A percentile compares a stretch with the other conserved stretches of the same genome.
Conservation (phyloP, 2,329 filamentous ascomycete genomes). For the Aspergillus uvarum region DNA sequence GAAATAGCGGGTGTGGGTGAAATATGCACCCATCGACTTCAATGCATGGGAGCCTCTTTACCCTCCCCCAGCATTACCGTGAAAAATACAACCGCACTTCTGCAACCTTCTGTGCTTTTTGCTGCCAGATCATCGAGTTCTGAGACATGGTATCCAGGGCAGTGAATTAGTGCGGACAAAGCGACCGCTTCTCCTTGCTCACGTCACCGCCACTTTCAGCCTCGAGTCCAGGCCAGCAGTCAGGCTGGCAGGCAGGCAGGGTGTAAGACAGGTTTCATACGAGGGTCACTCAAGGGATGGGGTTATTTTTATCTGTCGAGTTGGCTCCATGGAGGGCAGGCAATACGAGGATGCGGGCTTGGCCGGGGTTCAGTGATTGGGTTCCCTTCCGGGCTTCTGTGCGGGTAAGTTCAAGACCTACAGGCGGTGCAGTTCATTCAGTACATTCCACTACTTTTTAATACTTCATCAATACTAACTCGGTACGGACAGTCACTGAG, state of each 20-base stretch:
- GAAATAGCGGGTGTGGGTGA: neutral
- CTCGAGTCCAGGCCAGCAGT: neutral
- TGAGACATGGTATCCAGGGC: neutral
- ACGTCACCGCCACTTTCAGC: neutral
- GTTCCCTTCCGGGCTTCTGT: neutral
- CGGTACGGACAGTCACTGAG: too few relatives aligned
- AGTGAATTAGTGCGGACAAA: neutral
- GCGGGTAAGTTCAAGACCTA: neutral
- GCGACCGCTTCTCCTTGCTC: neutral
- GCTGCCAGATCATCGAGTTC: neutral
- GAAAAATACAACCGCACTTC: neutral
- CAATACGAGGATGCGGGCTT: neutral
- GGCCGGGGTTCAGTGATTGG: neutral
- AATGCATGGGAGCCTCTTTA: neutral
- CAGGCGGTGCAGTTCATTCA: too few relatives aligned
- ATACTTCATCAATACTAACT: too few relatives aligned
- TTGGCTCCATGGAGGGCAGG: neutral
- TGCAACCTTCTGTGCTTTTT: neutral
- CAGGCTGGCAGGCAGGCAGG: neutral
- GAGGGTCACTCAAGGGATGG: neutral
- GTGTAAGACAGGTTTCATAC: neutral
- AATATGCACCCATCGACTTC: neutral
- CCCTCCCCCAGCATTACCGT: neutral
- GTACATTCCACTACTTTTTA: too few relatives aligned
- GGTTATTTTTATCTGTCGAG: neutral